A percentile compares a stretch with the other conserved stretches of the same genome.
Conservation (phyloP, 2,329 filamentous ascomycete genomes). For the Cladophialophora psammophila region DNA sequence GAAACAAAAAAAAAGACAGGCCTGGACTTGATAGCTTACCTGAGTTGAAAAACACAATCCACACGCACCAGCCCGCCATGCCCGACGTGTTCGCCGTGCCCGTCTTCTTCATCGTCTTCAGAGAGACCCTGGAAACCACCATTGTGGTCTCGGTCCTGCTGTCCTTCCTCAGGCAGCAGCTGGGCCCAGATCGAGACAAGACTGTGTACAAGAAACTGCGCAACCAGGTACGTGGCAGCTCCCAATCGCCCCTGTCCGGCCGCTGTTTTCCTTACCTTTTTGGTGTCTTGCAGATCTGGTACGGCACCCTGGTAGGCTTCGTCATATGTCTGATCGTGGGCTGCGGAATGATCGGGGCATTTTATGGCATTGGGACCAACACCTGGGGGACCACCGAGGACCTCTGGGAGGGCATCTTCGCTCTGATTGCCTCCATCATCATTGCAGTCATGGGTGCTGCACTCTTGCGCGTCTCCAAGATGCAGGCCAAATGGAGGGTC, state of each 20-base stretch:
- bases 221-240: constrained; percentile 55
- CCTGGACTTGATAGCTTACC: background rate
- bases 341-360: constrained; percentile 72
- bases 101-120: constrained; percentile 90
- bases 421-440: constrained; percentile 76
- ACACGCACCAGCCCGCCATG: constrained; percentile 56
- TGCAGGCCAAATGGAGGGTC: constrained; percentile 85
- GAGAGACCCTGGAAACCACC: constrained; percentile 81
- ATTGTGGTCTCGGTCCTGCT: constrained; percentile 89
- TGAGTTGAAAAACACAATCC: background rate
- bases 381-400: constrained; percentile 73
- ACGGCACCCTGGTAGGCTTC: constrained; percentile 68
- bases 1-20: background rate
- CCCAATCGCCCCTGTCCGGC: background rate
- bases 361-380: constrained; percentile 73
- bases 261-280: constrained; percentile 9
- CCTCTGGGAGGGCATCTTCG: constrained; percentile 83
- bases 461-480: constrained; percentile 79
- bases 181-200: constrained; percentile 69
- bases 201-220: constrained; percentile 71
- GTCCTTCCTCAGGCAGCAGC: constrained; percentile 82
- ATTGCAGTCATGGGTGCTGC: constrained; percentile 83
- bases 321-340: constrained; percentile 71
- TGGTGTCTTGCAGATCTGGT: constrained; percentile 66
- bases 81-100: constrained; percentile 77